Evolutionary conservation across 352 stramenopile genomes (phyloP).

Genomic region (Thalassiosira exigua): DNA sequence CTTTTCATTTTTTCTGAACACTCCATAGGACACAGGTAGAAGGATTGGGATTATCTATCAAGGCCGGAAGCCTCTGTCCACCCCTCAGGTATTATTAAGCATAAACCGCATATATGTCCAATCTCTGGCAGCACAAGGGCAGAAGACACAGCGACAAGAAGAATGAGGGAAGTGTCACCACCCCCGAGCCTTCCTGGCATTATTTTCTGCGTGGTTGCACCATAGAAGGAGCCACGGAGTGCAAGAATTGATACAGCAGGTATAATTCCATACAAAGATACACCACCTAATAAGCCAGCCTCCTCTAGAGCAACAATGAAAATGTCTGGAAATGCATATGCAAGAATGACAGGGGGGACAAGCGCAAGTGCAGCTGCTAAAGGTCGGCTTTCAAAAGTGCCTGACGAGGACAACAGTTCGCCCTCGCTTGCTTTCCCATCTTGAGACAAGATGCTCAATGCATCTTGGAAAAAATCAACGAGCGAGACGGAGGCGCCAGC

Average conservation of each 20-base stretch:
- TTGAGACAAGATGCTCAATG: slow-evolving; percentile 42
- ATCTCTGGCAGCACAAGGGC: slow-evolving; percentile 58
- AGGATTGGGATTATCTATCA: no score
- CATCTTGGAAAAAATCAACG: slow-evolving; percentile 69
- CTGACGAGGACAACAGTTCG: not conserved
- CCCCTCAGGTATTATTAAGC: no score
- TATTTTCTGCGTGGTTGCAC: not conserved
- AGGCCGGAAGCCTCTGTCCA: no score
- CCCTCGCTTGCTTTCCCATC: slow-evolving; percentile 5
- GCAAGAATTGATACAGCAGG: slow-evolving; percentile 65
- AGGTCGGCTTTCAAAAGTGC: slow-evolving; percentile 16
- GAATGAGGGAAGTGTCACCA: slow-evolving; percentile 40
- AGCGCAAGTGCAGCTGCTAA: slow-evolving; percentile 55
- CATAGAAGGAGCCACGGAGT: slow-evolving; percentile 34
- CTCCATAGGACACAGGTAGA: no score
- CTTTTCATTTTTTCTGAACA: no score
- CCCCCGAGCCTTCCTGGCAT: slow-evolving; percentile 62
- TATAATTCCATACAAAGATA: slow-evolving; percentile 77
- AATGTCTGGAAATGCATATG: slow-evolving; percentile 65
- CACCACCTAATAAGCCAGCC: slow-evolving; percentile 74
- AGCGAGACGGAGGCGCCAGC: slow-evolving; percentile 61
- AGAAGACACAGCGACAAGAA: slow-evolving; percentile 46
- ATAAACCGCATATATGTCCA: slow-evolving; percentile 14
- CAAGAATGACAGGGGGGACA: slow-evolving; percentile 63
- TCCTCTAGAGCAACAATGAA: slow-evolving; percentile 75